Conservation (phyloP, 108 stramenopile genomes). For the Skeletonema menzelii region DNA sequence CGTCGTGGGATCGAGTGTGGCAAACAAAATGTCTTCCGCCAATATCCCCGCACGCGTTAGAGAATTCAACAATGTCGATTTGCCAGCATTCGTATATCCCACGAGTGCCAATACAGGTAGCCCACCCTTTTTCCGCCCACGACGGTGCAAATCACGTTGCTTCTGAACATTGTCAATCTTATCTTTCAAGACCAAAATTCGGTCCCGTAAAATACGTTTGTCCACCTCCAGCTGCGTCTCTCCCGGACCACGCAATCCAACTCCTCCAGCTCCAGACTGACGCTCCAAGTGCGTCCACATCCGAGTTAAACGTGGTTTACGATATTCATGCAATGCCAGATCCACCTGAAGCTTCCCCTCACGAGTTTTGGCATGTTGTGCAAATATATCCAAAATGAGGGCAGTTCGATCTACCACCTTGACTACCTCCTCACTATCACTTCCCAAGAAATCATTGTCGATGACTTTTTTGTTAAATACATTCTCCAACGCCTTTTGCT, state of each 20-base stretch:
- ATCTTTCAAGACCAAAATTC: conserved; percentile 89
- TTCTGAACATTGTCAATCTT: conserved; percentile 91
- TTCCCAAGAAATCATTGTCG: conserved; percentile 77
- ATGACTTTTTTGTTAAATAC: conserved; percentile 75
- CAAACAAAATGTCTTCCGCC: conserved; percentile 95
- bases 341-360: conserved; percentile 96
- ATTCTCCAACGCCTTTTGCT: conserved; percentile 89
- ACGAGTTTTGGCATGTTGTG: conserved; percentile 91
- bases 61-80: conserved; percentile 89
- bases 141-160: conserved; percentile 86
- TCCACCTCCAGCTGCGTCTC: conserved; percentile 95
- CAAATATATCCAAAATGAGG: conserved; percentile 96
- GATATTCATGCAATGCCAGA: conserved; percentile 91
- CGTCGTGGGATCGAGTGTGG: conserved; percentile 96
- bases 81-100: conserved; percentile 97
- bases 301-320: conserved; percentile 91
- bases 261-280: conserved; percentile 91
- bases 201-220: conserved; percentile 88
- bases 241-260: conserved; percentile 92
- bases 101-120: conserved; percentile 89
- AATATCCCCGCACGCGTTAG: conserved; percentile 94
- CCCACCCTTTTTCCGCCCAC: conserved; percentile 67
- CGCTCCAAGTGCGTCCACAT: conserved; percentile 98
- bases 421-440: conserved; percentile 42
- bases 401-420: conserved; percentile 97